A percentile compares a stretch with the other conserved stretches of the same genome.
Conservation (phyloP, 2,329 filamentous ascomycete species). For the Elsinoe perseae region DNA sequence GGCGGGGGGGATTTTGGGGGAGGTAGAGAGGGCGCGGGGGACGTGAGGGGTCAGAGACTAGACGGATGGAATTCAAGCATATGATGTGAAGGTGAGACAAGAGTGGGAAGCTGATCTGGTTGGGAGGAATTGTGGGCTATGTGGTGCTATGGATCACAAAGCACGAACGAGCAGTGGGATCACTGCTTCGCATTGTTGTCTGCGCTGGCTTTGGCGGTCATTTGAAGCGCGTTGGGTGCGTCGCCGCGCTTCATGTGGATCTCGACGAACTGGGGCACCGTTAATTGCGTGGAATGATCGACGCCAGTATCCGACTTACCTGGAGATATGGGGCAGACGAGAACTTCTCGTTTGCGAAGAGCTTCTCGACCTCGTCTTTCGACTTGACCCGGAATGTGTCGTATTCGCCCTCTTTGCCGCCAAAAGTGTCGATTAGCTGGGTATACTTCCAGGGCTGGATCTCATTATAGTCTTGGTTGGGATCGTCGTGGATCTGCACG, state of each 20-base stretch:
- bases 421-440: conserved; percentile 17
- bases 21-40: conserved; percentile 26
- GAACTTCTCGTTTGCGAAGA: conserved; percentile 22
- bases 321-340: conserved; percentile 42
- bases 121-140: neutral
- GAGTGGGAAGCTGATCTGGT: neutral
- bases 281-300: neutral
- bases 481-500: conserved; percentile 28
- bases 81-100: conserved; percentile 33
- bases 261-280: conserved; percentile 61
- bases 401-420: conserved; percentile 15
- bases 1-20: conserved; percentile 35
- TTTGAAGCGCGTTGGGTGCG: conserved; percentile 60
- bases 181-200: conserved; percentile 51
- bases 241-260: conserved; percentile 73
- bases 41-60: too few relatives aligned
- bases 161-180: neutral
- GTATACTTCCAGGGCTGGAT: conserved; percentile 19
- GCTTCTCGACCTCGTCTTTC: conserved; percentile 18
- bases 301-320: conserved; percentile 28
- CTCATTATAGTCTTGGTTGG: conserved; percentile 42
- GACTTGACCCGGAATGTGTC: conserved; percentile 20
- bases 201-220: conserved; percentile 64
- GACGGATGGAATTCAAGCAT: conserved; percentile 34
- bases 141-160: neutral